Evolutionary conservation across 2,329 filamentous ascomycete genomes (phyloP), one percentile per base, ranked within the genome.

Genomic region (Botrytis pseudocinerea): DNA sequence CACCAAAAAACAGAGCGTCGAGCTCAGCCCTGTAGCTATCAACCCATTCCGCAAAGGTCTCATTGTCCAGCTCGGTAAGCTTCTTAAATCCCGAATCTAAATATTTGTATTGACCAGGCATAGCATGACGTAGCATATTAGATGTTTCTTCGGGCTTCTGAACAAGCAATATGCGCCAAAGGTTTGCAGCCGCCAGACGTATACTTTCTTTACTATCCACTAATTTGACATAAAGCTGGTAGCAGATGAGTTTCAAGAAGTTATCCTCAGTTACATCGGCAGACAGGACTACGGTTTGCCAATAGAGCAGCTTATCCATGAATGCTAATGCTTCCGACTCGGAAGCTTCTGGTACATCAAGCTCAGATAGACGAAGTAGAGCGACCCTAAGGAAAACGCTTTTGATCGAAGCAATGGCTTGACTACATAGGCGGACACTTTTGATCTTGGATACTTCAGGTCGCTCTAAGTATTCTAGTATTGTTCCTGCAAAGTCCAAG

Each of bases 111-210:
- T 96, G 90, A 1, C 89, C 85, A 0, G 87, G 87, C 78, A 92
- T 90, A 48, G 90, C 90, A 74, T 94, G 90, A 32, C 89, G 90
- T 63, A 98, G 88, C 68, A 98, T 87, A 0, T 87, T 85, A 0
- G 90, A 87, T 32, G 93, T 93, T 80, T 97, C 94, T 7, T 92
- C 88, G 0, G 95, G 95, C 81, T 97, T 98, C 79, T 98, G 95
- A 0, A 98, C 94, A 72, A 98, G 87, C 77, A 98, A 89, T 63
- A 97, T 93, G n/a, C 96, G 90, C 89, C 95, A 94, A 38, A 98
- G 88, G 76, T 93, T 92, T 18, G 93, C 93, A 42, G 95, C 93
- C 61, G 93, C 89, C 70, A 92, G 82, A 25, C 94, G 90, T 12
- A 97, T 89, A 1, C 87, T 83, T 44, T 87, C 84, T 70, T 91